Evolutionary conservation across 177 flowering plant species (phyloP), one percentile per base, ranked within the genome.

Genomic region (Vitis hybrid): DNA sequence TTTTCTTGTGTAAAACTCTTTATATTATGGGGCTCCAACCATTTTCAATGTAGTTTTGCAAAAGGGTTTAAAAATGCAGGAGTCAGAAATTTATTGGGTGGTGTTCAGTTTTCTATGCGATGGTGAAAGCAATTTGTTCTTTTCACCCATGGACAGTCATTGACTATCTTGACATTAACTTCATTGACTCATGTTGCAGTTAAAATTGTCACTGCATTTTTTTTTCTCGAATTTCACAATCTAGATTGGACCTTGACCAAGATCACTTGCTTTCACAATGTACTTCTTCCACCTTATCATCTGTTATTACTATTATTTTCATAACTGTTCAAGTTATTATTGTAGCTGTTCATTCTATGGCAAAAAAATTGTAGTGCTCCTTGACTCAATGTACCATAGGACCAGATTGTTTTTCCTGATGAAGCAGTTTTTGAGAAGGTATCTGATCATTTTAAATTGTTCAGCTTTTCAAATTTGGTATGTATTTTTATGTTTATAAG

Each of bases 361-460:
- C 14, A 57, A 63, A 14, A 11, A 33, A 2, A 60, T 59, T 55
- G 69, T 76, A 72, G 45, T 39, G 45, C 45, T 76, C 81, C 89
- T 87, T 88, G 74, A 90, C 82, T 10, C 26, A 55, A 75, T 62
- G 51, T 16, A 64, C 66, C 19, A 49, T 76, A 94, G 99, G 98
- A 95, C 80, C 96, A 93, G 72, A 91, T 95, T 68, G 74, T 95
- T 14, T 95, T 95, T 74, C 99, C 99, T 10, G 87, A 95, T 16
- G 99, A 93, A 72, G 98, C 98, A 60, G 83, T 88, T 67, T 95
- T 91, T 82, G 99, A 95, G 83, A 95, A 93, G 97, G 98, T 94
- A 85, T 56, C 5, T 53, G n/a, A 14, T 69, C 65, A 1, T 66
- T 14, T 51, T 11, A 1, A 18, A 49, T 2, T 19, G 5, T 49